These are phyloP conservation scores for Crucihimalaya himalaica DNA, from an alignment of 345 rosid species.

Conservation along the genomic window DNA sequence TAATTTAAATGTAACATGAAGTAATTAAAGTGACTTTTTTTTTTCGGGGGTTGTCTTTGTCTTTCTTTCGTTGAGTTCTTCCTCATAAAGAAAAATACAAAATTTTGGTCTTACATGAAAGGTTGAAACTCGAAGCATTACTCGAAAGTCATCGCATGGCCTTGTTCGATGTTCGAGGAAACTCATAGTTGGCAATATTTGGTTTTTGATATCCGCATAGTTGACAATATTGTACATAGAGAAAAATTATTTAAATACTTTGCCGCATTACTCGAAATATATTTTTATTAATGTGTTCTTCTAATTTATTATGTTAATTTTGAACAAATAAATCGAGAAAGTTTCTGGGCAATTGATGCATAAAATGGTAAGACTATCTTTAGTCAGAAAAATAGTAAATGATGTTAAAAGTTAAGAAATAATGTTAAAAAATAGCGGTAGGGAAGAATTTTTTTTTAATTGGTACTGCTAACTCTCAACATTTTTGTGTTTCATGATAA, in stretches of 20 bases:
- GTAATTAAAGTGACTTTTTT: too few relatives aligned
- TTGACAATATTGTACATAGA: background rate
- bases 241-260: background rate
- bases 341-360: too few relatives aligned
- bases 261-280: background rate
- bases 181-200: background rate
- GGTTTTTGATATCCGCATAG: background rate
- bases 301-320: background rate
- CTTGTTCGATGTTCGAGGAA: slow-evolving; percentile 10
- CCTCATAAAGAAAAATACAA: background rate
- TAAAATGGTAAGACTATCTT: too few relatives aligned
- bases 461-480: background rate
- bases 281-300: background rate
- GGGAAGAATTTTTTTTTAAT: too few relatives aligned
- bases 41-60: slow-evolving; percentile 12
- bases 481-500: background rate
- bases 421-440: too few relatives aligned
- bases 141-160: slow-evolving; percentile 15
- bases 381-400: background rate
- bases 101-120: background rate
- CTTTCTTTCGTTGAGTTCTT: slow-evolving; percentile 20
- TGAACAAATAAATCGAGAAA: too few relatives aligned
- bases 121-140: slow-evolving; percentile 16
- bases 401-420: too few relatives aligned
- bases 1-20: background rate